Base-by-base conservation (phyloP, 495 filamentous ascomycete genomes). In the Xylaria bambusicola region DNA sequence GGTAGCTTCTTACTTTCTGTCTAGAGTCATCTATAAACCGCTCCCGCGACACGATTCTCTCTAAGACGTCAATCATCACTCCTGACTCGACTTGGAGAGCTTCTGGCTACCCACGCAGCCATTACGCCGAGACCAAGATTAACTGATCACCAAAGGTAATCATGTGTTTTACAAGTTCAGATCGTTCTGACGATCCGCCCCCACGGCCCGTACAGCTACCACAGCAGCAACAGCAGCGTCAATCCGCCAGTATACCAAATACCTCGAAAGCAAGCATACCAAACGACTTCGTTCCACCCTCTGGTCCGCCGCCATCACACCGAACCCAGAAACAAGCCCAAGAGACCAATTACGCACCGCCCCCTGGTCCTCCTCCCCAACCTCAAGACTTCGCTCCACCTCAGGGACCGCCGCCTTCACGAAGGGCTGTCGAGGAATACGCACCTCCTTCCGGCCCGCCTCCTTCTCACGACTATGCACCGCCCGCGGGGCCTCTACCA, bases 131-230 rank as follows among this genome's bases (percentile, higher is more conserved):
- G n/a, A n/a, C n/a, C n/a, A n/a, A n/a, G n/a, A n/a, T n/a, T n/a
- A n/a, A n/a, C n/a, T n/a, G n/a, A n/a, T n/a, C n/a, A n/a, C n/a
- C n/a, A n/a, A n/a, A 4, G 17, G 6, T 20, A 8, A 38, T 38
- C 5, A 80, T 80, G 77, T 80, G 77, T 63, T 78, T 80, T 62
- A 73, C 75, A 42, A 73, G 63, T 49, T 73, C 72, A 44, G 69
- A 77, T 33, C 67, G 67, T 27, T 44, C 66, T 33, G 40, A 62
- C 63, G 67, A 71, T 31, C 63, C 62, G 56, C 68, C 61, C 60
- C 65, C 69, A 49, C 58, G 69, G 56, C 60, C 71, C 53, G 61
- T 58, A 33, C 65, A 67, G 13, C 20, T 62, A 13, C 65, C 61
- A 15, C 66, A 61, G 24, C 71, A 70, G 52, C 68, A n/a, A n/a